A percentile compares a stretch with the other conserved stretches of the same genome.
Conservation (phyloP, 192 early-diverging fungal species). For the Spinellus fusiger region DNA sequence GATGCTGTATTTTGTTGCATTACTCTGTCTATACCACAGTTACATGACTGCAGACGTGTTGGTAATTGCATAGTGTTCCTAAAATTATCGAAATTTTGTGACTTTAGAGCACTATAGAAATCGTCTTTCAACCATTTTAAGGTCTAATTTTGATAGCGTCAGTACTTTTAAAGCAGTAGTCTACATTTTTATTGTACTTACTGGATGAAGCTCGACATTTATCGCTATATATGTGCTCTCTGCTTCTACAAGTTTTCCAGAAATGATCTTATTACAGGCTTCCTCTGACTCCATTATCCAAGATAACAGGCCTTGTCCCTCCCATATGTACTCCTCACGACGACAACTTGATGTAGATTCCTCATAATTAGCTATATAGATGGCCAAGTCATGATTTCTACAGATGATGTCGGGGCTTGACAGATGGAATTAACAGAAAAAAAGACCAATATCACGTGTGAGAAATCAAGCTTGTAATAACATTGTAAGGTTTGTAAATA, state of each 20-base stretch:
- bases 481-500: neutral
- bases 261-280: neutral
- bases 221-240: constrained; percentile 2
- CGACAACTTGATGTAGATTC: constrained; percentile 6
- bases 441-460: constrained; percentile 14
- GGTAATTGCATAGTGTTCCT: neutral
- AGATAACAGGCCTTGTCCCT: constrained; percentile 33
- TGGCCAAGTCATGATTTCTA: constrained; percentile 26
- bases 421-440: constrained; percentile 1
- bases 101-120: constrained; percentile 13
- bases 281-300: constrained; percentile 23
- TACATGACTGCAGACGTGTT: constrained; percentile 9
- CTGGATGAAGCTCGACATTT: constrained; percentile 25
- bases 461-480: neutral
- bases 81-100: constrained; percentile 8
- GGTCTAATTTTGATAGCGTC: constrained; percentile 4
- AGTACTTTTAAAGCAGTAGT: neutral
- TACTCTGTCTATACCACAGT: neutral
- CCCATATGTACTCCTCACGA: constrained; percentile 19
- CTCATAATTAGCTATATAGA: constrained; percentile 31
- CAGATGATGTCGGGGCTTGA: constrained; percentile 33
- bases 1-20: constrained; percentile 2
- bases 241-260: constrained; percentile 8
- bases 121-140: constrained; percentile 18
- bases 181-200: constrained; percentile 2